phyloP scores from a whole-genome alignment of 2,329 filamentous ascomycete species.

The Exophiala spinifera region DNA sequence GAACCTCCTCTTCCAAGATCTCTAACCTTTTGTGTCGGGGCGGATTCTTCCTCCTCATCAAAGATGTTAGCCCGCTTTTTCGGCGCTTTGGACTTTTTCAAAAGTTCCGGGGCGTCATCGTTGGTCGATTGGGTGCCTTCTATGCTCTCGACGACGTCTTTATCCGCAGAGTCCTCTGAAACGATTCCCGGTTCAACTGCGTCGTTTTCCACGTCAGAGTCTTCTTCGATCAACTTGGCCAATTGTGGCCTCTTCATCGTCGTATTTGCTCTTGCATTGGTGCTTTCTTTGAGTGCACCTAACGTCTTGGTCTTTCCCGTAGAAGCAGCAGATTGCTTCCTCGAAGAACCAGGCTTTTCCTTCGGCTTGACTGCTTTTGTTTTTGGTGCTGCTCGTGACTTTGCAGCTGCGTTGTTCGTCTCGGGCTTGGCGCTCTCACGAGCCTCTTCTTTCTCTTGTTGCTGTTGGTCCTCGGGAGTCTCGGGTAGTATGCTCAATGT shows the following conservation, averaged over 20 bases:
- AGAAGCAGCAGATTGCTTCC: neutral
- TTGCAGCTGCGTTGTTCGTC: constrained; percentile 5
- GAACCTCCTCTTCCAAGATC: constrained; percentile 29
- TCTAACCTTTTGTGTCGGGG: constrained; percentile 30
- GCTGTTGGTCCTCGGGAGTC: constrained; percentile 27
- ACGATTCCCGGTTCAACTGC: neutral
- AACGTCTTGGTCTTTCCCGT: constrained; percentile 11
- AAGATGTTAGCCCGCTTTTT: constrained; percentile 61
- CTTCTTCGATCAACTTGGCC: constrained; percentile 32
- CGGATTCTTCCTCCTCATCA: constrained; percentile 72
- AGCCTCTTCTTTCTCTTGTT: constrained; percentile 32
- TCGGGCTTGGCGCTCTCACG: constrained; percentile 21
- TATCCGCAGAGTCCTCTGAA: constrained; percentile 6
- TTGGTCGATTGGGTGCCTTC: constrained; percentile 26
- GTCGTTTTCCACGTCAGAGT: constrained; percentile 14
- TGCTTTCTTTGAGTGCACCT: constrained; percentile 39
- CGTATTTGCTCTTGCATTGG: constrained; percentile 38
- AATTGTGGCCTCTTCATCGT: constrained; percentile 27
- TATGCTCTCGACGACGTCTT: constrained; percentile 14
- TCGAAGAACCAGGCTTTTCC: constrained; percentile 9
- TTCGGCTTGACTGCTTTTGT: constrained; percentile 9
- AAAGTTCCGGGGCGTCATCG: constrained; percentile 29
- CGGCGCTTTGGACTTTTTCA: constrained; percentile 70
- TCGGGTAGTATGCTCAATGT: constrained; percentile 58
- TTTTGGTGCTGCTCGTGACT: neutral